Percentiles rank a stretch among this genome's conserved stretches.
Evolutionary conservation across 495 filamentous ascomycete species (phyloP).

Genomic region (Penicillium paxilli): DNA sequence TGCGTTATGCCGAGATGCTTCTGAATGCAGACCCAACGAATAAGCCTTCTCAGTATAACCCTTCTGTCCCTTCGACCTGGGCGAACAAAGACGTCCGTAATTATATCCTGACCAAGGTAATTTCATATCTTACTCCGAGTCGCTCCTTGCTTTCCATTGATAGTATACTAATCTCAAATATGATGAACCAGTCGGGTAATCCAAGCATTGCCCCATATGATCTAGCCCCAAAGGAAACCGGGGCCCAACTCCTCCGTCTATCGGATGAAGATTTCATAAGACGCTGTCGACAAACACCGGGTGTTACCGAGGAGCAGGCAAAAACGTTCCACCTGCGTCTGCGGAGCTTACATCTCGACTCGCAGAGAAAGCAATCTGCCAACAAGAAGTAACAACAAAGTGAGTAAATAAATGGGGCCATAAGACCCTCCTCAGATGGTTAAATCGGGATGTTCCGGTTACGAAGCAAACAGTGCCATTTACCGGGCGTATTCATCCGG

Average conservation of each 20-base stretch:
- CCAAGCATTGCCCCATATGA: conserved; percentile 2
- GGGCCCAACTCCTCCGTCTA: conserved; percentile 5
- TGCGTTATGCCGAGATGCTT: conserved; percentile 18
- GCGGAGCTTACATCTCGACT: conserved; percentile 13
- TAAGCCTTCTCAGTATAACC: conserved; percentile 4
- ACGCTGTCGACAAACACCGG: conserved; percentile 5
- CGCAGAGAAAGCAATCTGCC: neutral
- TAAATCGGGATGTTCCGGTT: neutral
- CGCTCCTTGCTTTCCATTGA: neutral
- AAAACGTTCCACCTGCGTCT: conserved; percentile 2
- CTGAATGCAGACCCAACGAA: neutral
- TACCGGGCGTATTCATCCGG: conserved; percentile 1
- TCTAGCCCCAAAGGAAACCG: conserved; percentile 11
- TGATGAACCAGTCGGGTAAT: conserved; percentile 4
- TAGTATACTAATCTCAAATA: neutral
- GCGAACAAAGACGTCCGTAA: conserved; percentile 7
- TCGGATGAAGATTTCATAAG: neutral
- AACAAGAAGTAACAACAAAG: neutral
- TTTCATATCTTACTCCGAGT: neutral
- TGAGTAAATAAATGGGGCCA: neutral
- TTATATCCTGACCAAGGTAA: conserved; percentile 10
- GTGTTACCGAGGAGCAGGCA: conserved; percentile 10
- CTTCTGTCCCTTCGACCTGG: conserved; percentile 9
- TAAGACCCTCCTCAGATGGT: neutral
- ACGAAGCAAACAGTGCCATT: neutral